A percentile compares a stretch with the other conserved stretches of the same genome.
Evolutionary conservation across 306 rosid genomes (phyloP).

Genomic region (Sophora flavescens): DNA sequence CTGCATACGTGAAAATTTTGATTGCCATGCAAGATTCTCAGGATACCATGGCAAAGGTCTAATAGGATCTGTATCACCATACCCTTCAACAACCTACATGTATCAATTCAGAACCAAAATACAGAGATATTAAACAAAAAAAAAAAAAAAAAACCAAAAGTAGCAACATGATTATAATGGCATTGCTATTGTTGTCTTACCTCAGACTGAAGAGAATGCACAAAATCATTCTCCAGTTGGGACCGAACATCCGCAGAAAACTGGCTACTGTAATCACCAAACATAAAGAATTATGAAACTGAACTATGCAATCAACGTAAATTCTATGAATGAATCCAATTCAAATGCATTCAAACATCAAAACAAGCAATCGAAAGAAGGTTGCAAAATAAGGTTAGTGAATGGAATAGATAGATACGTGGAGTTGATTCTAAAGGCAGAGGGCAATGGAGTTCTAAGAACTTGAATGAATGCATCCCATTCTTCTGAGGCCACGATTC

Average conservation of each 20-base stretch:
- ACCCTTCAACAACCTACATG: slow-evolving; percentile 68
- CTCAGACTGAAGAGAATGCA: slow-evolving; percentile 75
- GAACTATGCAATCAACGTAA: slow-evolving; percentile 25
- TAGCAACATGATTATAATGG: neutral
- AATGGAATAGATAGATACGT: slow-evolving; percentile 47
- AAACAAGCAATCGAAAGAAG: neutral
- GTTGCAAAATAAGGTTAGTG: too few species aligned
- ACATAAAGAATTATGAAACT: slow-evolving; percentile 13
- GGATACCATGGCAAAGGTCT: slow-evolving; percentile 95
- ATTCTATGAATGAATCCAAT: neutral
- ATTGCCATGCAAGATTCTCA: slow-evolving; percentile 91
- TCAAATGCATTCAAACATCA: slow-evolving; percentile 8
- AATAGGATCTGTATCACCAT: slow-evolving; percentile 71
- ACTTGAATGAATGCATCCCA: slow-evolving; percentile 73
- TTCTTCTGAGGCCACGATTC: slow-evolving; percentile 65
- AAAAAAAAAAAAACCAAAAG: neutral
- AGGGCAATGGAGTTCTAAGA: slow-evolving; percentile 84
- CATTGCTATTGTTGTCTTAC: slow-evolving; percentile 43
- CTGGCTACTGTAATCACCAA: slow-evolving; percentile 72
- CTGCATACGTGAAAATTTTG: slow-evolving; percentile 93
- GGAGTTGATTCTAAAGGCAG: slow-evolving; percentile 85
- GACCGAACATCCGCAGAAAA: slow-evolving; percentile 69
- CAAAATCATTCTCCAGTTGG: slow-evolving; percentile 84
- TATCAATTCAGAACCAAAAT: slow-evolving; percentile 27
- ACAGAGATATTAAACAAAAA: neutral